A percentile compares a stretch with the other conserved stretches of the same genome.
Evolutionary conservation across 495 filamentous ascomycete genomes (phyloP).

Genomic region (Cercophora newfieldiana): DNA sequence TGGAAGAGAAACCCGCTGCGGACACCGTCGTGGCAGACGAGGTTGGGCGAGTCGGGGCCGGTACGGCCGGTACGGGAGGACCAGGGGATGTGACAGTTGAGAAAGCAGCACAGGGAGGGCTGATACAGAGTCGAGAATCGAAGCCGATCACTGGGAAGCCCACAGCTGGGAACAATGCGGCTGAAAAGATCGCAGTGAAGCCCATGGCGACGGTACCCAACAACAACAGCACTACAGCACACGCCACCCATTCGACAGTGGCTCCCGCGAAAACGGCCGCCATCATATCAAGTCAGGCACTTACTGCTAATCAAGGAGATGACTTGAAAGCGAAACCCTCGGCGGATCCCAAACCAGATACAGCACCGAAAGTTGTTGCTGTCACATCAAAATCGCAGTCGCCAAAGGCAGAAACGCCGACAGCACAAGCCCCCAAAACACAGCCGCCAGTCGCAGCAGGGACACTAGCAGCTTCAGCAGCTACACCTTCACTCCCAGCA

Average conservation of each 20-base stretch:
- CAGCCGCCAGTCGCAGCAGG: background rate
- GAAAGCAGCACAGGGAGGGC: background rate
- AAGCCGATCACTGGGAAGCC: background rate
- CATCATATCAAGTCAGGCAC: background rate
- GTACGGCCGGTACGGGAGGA: background rate
- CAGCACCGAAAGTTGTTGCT: background rate
- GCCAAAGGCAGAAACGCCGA: conserved; percentile 11
- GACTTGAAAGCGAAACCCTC: background rate
- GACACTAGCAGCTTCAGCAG: background rate
- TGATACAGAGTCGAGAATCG: background rate
- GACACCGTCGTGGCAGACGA: background rate
- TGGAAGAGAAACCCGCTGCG: background rate
- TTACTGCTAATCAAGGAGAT: background rate
- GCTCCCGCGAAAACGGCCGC: background rate
- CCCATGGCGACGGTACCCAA: background rate
- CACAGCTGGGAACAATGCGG: background rate
- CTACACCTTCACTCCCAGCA: background rate
- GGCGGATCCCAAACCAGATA: background rate
- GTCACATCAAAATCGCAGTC: background rate
- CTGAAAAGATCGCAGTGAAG: conserved; percentile 2
- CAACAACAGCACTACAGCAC: background rate
- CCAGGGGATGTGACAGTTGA: background rate
- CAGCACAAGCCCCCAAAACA: background rate
- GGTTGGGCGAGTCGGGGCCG: background rate
- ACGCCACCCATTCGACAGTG: background rate